Percentiles rank a stretch among this genome's conserved stretches.
Evolutionary conservation across 306 rosid species (phyloP).

Genomic region (Ormosia emarginata): DNA sequence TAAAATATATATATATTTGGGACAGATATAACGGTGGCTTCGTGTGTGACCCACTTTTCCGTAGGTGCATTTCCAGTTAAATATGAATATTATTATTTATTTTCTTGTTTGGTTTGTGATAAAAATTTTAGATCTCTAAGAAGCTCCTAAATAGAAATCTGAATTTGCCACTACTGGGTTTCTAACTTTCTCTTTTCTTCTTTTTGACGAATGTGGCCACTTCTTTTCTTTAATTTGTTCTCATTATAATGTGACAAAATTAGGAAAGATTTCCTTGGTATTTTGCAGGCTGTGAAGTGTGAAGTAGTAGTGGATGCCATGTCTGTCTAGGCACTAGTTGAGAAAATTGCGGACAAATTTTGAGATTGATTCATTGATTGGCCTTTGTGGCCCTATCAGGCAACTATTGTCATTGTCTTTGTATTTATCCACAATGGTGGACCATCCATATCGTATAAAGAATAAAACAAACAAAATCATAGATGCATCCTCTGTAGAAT

Average conservation of each 20-base stretch:
- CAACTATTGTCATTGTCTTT: slow-evolving; percentile 1
- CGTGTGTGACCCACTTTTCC: no score
- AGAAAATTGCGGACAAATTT: slow-evolving; percentile 24
- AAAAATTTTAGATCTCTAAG: neutral
- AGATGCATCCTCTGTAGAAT: neutral
- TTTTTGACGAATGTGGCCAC: neutral
- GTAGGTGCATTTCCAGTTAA: no score
- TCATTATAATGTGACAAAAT: slow-evolving; percentile 17
- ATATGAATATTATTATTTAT: neutral
- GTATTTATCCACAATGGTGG: slow-evolving; percentile 12
- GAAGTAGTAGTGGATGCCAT: neutral
- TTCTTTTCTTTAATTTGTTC: neutral
- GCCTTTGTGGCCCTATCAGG: slow-evolving; percentile 17
- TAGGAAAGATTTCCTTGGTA: neutral
- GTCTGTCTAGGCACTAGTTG: neutral
- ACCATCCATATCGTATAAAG: neutral
- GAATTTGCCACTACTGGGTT: neutral
- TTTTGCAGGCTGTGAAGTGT: neutral
- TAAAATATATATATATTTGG: no score
- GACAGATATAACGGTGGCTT: no score
- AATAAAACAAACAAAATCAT: slow-evolving; percentile 12
- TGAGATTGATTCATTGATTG: slow-evolving; percentile 31
- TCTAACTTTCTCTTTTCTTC: neutral
- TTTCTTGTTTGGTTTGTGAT: neutral
- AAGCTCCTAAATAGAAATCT: neutral